A percentile compares a stretch with the other conserved stretches of the same genome.
These are phyloP conservation scores for Pouteria glomerata DNA, from an alignment of 148 eudicot genomes.

Conservation along the genomic window DNA sequence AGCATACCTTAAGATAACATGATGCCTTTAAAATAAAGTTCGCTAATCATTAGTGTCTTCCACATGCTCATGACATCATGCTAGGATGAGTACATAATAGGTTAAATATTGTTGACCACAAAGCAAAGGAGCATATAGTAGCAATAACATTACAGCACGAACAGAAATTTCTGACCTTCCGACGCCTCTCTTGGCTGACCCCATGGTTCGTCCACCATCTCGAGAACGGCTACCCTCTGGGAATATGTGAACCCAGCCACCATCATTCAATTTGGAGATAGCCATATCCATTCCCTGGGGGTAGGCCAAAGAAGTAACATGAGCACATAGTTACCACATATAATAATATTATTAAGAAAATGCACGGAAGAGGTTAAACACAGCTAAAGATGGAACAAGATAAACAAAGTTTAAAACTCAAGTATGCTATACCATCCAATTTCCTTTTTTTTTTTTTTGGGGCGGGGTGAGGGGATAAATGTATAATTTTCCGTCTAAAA, in stretches of 20 bases:
- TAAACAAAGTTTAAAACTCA: no score
- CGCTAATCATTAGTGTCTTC: neutral
- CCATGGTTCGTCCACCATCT: conserved; percentile 83
- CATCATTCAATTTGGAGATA: conserved; percentile 71
- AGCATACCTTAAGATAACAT: neutral
- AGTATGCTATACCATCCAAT: no score
- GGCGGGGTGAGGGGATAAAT: no score
- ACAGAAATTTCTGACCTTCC: conserved; percentile 52
- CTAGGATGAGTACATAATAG: neutral
- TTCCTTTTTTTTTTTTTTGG: no score
- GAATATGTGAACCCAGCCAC: conserved; percentile 97
- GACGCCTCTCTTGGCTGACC: conserved; percentile 73
- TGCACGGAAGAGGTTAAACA: neutral
- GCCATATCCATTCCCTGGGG: conserved; percentile 94
- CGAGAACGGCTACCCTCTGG: conserved; percentile 97
- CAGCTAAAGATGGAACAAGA: neutral
- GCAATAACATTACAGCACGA: neutral
- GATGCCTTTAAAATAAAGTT: neutral
- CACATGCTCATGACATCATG: neutral
- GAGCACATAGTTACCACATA: neutral
- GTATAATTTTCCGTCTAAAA: no score
- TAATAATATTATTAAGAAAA: neutral
- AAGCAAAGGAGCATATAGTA: neutral
- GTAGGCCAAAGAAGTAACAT: neutral
- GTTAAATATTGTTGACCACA: neutral